A percentile compares a stretch with the other conserved stretches of the same genome.
These are phyloP conservation scores for Zopfochytrium polystomum DNA, from an alignment of 371 early-diverging fungal genomes.

Conservation along the genomic window DNA sequence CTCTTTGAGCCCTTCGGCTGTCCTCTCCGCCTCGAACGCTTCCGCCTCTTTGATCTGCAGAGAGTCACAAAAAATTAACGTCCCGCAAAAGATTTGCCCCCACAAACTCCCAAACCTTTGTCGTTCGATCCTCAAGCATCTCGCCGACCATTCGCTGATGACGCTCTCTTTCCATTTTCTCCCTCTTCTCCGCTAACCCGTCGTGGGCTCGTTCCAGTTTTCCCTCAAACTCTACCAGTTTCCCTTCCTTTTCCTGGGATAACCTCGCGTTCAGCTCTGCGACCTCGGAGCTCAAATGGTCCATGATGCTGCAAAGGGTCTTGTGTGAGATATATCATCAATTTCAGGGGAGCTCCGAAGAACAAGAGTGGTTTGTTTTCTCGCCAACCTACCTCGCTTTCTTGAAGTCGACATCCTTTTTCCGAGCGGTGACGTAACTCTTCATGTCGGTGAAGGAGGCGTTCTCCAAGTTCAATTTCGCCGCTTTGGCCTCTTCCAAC, in stretches of 20 bases:
- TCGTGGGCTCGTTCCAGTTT: slow-evolving; percentile 19
- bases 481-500: slow-evolving; percentile 1
- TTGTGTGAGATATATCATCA: neutral
- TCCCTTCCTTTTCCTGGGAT: slow-evolving; percentile 64
- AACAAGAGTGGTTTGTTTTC: neutral
- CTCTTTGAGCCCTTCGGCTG: no score
- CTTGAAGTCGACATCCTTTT: slow-evolving; percentile 57
- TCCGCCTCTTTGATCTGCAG: no score
- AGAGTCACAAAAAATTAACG: no score
- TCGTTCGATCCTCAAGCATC: no score
- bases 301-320: slow-evolving; percentile 24
- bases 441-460: slow-evolving; percentile 58
- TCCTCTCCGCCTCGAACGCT: no score
- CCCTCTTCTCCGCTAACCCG: slow-evolving; percentile 12
- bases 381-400: slow-evolving; percentile 50
- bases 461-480: slow-evolving; percentile 47
- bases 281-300: slow-evolving; percentile 6
- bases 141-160: no score
- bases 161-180: no score
- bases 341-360: neutral
- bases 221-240: slow-evolving; percentile 53
- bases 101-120: no score
- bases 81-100: no score
- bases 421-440: slow-evolving; percentile 34
- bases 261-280: slow-evolving; percentile 61